Evolutionary conservation across 75 land plant species (phyloP), one percentile per base, ranked within the genome.

Genomic region (Cryptomeria japonica): DNA sequence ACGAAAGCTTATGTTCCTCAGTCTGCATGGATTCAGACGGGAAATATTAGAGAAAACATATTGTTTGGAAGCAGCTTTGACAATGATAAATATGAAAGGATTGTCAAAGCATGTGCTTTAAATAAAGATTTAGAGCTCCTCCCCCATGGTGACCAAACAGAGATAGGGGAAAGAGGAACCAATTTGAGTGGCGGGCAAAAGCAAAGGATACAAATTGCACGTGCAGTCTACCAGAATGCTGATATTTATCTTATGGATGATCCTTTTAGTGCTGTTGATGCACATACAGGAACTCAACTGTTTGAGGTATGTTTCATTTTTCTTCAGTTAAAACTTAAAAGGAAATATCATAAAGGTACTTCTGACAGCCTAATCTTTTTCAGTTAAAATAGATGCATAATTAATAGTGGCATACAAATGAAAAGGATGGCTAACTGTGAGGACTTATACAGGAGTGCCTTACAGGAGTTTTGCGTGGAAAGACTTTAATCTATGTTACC

Each of bases 121-220:
- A 73, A 19, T 32, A 93, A 95, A 89, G 98, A 97, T 79, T 89
- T 97, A 77, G 94, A 93, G 88, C 91, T 94, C 5, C 91, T 97
- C 70, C 86, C 94, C 1, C 85, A 87, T 86, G 98, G 99, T 8
- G 98, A 98, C 84, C 86, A 92, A 39, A 98, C 99, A 44, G 97
- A 95, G 86, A 98, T 96, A 76, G 99, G 98, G 31, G 98, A 98
- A 89, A 88, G 98, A 89, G 99, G 99, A 32, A 93, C 96, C 58
- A 97, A 96, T 82, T 90, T 97, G 93, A 97, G 99, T 88, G 99
- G 99, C 44, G 99, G 99, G 9, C 99, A 97, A 87, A 96, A 96
- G 92, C 99, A 97, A 84, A 86, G 99, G 78, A 94, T 97, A 78
- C 98, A 96, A 76, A 92, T 97, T n/a, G 99, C 99, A 6, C 92